Evolutionary conservation across 495 filamentous ascomycete species (phyloP), one percentile per base, ranked within the genome.

Genomic region (Trichoderma parareesei): DNA sequence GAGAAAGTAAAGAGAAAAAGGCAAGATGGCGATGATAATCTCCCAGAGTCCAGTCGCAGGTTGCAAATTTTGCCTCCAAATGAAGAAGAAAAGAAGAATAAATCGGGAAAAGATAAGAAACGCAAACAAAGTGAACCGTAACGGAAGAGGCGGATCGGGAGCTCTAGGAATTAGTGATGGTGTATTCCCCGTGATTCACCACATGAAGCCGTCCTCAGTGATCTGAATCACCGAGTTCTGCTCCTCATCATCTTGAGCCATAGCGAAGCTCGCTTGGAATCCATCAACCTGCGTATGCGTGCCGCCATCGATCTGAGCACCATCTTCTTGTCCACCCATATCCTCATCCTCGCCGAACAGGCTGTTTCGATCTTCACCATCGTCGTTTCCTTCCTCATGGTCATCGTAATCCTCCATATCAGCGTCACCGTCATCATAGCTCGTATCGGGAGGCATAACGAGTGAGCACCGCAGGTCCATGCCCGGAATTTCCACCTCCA

Each of bases 401-500:
- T 41, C 11, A 11, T 41, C 40, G 6, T 27, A 27, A 3, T 41
- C 40, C 10, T 60, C 37, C 27, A 16, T 13, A 60, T 6, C 14
- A 38, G 8, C 8, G 18, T 10, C 55, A 9, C 18, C 55, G 27
- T 35, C 55, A 20, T 60, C 55, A 14, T 27, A 27, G 27, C n/a
- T n/a, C 16, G 38, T 1, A n/a, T 38, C 20, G 11, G 10, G 18
- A 8, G 59, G 59, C 3, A 38, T 38, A 11, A 20, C 18, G 5
- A 44, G 3, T 5, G 60, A 42, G 37, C 60, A 62, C 20, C 6
- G 8, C 41, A 62, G 5, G 4, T 62, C 60, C 38, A 62, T 41
- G 10, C 41, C 60, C 27, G 60, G 38, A 18, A 62, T 33, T 9
- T 35, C 38, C 60, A 41, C 60, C 9, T 62, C 60, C 38, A 62